Conservation (phyloP, 257 asterid species). For the Gentiana dahurica region DNA sequence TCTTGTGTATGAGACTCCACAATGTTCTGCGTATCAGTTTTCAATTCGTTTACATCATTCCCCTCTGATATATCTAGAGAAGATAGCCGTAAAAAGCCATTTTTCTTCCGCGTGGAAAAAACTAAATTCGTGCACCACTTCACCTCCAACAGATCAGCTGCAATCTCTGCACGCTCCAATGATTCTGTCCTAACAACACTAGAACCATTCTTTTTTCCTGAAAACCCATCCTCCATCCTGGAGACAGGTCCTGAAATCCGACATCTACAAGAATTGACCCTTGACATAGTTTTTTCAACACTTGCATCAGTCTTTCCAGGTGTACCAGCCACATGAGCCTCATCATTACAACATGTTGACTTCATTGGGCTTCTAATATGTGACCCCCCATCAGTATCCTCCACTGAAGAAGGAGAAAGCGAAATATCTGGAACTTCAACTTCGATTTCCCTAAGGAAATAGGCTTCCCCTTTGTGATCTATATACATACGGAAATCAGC, state of each 20-base stretch:
- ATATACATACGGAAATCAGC: conserved; percentile 73
- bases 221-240: conserved; percentile 15
- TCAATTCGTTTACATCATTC: conserved; percentile 12
- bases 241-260: conserved; percentile 51
- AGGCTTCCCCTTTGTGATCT: conserved; percentile 83
- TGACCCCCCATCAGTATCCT: conserved; percentile 41
- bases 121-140: conserved; percentile 81
- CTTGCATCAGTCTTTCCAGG: conserved; percentile 15
- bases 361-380: conserved; percentile 22
- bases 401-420: conserved; percentile 52
- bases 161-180: conserved; percentile 80
- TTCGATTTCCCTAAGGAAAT: conserved; percentile 64
- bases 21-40: conserved; percentile 7
- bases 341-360: conserved; percentile 39
- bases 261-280: conserved; percentile 40
- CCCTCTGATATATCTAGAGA: conserved; percentile 18
- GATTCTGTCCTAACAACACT: conserved; percentile 36
- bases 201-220: conserved; percentile 17
- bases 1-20: conserved; percentile 8
- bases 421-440: conserved; percentile 26
- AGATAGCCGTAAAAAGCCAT: conserved; percentile 15
- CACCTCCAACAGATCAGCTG: conserved; percentile 91
- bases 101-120: conserved; percentile 31
- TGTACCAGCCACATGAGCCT: conserved; percentile 25
- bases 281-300: conserved; percentile 22